Base-by-base conservation (phyloP, 2,329 filamentous ascomycete genomes). In the Diaporthe batatas region DNA sequence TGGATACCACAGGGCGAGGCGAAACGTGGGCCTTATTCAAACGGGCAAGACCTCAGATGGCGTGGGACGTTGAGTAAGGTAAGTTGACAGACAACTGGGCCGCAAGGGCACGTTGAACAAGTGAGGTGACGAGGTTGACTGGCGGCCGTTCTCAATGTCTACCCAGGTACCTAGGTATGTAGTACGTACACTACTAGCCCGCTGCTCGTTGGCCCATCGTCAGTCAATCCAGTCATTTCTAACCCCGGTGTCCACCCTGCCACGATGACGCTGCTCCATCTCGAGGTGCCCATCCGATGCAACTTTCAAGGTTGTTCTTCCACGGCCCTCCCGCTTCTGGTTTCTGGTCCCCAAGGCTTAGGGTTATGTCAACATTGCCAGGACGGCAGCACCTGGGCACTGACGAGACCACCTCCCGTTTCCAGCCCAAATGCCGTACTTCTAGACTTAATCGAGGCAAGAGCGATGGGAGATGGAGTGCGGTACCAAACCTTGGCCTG, bases 71-170 rank as follows among this genome's bases (percentile, higher is more conserved):
- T 47, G 59, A 64, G 25, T 64, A 49, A 4, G 23, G 12, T 55
- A 47, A n/a, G n/a, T n/a, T n/a, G n/a, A 39, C 12, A 12, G 36
- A 39, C 16, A 18, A 18, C 42, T 49, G 59, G 59, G 25, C 42
- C 42, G 23, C 49, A 64, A 49, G 29, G 18, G 25, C 23, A 39
- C 42, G 59, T n/a, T 44, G 34, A 51, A 65, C 59, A 65, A 36
- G 36, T 65, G 59, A 49, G 59, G 25, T 65, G 59, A 65, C 21
- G 44, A 65, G 59, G 59, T 65, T 16, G 59, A 65, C 59, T 65
- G 59, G 42, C 47, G 34, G 44, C 62, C 47, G 62, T 14, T n/a
- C 42, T 65, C 59, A 23, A 49, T 39, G 36, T 39, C 11, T 39
- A n/a, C n/a, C n/a, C n/a, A n/a, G n/a, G n/a, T n/a, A n/a, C n/a